Evolutionary conservation across 148 eudicot genomes (phyloP).

Genomic region (Heliamphora exappendiculata): DNA sequence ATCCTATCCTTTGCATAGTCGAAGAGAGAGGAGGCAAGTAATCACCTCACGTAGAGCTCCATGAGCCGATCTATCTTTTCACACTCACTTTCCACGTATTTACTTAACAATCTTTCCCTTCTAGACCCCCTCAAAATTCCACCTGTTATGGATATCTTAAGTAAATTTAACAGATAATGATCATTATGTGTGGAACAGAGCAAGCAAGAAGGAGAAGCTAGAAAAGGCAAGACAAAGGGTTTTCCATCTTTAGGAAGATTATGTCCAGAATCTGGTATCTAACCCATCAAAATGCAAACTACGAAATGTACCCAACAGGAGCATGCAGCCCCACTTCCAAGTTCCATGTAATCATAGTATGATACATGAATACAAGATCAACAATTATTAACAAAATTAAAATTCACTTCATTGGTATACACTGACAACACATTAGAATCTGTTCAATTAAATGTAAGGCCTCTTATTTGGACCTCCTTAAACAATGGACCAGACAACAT

Average conservation of each 20-base stretch:
- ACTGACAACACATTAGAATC: neutral
- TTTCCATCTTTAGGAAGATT: too few relatives aligned
- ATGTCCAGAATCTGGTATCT: too few relatives aligned
- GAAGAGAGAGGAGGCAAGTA: neutral
- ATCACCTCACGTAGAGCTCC: conserved; percentile 92
- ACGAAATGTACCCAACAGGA: neutral
- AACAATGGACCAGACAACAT: neutral
- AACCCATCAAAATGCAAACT: neutral
- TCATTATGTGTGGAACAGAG: neutral
- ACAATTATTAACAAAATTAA: neutral
- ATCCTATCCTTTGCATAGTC: neutral
- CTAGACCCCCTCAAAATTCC: conserved; percentile 95
- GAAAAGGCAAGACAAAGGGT: too few relatives aligned
- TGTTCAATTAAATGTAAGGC: neutral
- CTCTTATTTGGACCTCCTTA: neutral
- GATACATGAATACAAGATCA: neutral
- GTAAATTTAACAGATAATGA: neutral
- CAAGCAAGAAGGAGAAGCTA: neutral
- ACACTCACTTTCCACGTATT: conserved; percentile 88
- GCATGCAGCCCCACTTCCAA: neutral
- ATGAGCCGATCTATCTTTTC: conserved; percentile 97
- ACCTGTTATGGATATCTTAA: conserved; percentile 32
- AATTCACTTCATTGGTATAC: neutral
- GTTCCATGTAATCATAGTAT: neutral
- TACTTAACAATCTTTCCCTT: conserved; percentile 89